Base-by-base conservation (phyloP, 2,329 filamentous ascomycete species). In the Claviceps digitariae region DNA sequence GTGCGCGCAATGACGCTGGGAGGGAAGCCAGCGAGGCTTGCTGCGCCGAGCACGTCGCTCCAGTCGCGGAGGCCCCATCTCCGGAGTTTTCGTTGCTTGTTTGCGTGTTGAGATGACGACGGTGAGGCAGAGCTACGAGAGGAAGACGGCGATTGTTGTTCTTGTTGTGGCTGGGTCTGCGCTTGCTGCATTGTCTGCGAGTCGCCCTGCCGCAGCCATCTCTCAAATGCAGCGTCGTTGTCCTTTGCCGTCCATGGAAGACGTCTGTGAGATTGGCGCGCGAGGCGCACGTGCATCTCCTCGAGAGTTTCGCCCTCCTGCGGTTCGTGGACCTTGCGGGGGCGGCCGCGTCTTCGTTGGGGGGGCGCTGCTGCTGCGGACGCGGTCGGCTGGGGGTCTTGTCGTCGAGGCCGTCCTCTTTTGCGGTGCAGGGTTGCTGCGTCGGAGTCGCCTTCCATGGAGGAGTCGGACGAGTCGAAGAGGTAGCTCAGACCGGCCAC, bases 41-140 rank as follows among this genome's bases (percentile, higher is more conserved):
- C 91, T 1, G 89, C 75, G 0, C 87, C 87, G 29, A 96, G 69
- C 1, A 96, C 78, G 59, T 95, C 87, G 59, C 82, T 86, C 91
- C 91, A 97, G 69, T 94, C 86, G 23, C 86, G 78, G 13, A 81
- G 70, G 15, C 66, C 73, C 64, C 66, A 74, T 46, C 64, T 61
- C 2, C 60, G 57, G 3, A 67, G 60, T 52, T 60, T 67, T n/a
- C 56, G 58, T 15, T 63, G 61, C 13, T 48, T 47, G 21, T 59
- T 62, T 2, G 34, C 27, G 25, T 12, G 9, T 13, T 48, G 45
- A 29, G 27, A 29, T 10, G 45, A 48, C 1, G 45, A 13, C 10
- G 45, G 27, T 2, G 45, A 48, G 27, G 45, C 45, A 7, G n/a
- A 20, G 7, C 17, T 15, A 5, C 10, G n/a, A 21, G 45, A 45